These are phyloP conservation scores for Aspergillus terreus DNA, from an alignment of 2,329 filamentous ascomycete species.

Conservation along the genomic window DNA sequence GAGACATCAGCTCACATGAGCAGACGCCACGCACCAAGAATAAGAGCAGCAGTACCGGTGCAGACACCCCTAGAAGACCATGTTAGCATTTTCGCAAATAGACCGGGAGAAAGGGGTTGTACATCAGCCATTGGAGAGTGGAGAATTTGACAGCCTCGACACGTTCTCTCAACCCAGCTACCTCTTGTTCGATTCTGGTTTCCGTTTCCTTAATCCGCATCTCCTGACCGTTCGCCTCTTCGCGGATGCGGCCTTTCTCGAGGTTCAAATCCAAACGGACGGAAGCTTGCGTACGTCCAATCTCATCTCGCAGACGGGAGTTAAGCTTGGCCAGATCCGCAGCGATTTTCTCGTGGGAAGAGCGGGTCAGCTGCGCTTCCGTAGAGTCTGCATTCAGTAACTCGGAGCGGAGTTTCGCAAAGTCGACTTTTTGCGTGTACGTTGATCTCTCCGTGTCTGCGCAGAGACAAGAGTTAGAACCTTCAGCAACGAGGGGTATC, in stretches of 20 bases:
- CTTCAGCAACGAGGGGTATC: background rate
- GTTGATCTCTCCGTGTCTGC: constrained; percentile 51
- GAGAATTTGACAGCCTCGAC: constrained; percentile 97
- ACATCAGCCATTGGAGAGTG: constrained; percentile 97
- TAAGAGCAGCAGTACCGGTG: constrained; percentile 62
- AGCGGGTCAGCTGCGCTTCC: constrained; percentile 81
- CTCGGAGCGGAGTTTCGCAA: constrained; percentile 93
- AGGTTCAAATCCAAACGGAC: constrained; percentile 90
- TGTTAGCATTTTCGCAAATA: constrained; percentile 22
- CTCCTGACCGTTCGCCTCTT: constrained; percentile 94
- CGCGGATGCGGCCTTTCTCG: constrained; percentile 92
- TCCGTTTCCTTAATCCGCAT: constrained; percentile 99
- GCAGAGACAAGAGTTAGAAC: background rate
- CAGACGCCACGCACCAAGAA: constrained; percentile 64
- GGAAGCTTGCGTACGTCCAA: constrained; percentile 87
- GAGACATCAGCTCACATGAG: constrained; percentile 49
- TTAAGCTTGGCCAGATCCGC: constrained; percentile 95
- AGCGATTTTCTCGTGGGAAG: constrained; percentile 84
- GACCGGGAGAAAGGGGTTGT: constrained; percentile 26
- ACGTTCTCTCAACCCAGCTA: constrained; percentile 82
- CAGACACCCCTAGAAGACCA: constrained; percentile 54
- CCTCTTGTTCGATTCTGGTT: constrained; percentile 96
- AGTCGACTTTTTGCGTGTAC: constrained; percentile 88
- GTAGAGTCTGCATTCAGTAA: constrained; percentile 87
- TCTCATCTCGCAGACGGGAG: constrained; percentile 84